Evolutionary conservation across 306 rosid species (phyloP), one percentile per base, ranked within the genome.

Genomic region (Corylus heterophylla): DNA sequence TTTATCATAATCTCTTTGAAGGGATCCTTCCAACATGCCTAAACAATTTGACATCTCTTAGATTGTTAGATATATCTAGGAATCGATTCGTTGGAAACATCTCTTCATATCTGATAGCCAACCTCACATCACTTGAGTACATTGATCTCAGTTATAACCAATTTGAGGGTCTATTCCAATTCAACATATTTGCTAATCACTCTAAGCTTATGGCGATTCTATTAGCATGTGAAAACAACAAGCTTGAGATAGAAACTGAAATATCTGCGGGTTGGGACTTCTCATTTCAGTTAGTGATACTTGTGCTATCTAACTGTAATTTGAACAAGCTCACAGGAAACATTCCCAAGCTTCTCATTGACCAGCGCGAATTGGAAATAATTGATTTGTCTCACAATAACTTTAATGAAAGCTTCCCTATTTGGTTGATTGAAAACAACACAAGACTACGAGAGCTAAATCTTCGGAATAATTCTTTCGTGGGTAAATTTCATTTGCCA

Each of bases 231-330:
- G 48, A 35, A 17, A 45, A 56, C 12, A 76, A 69, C 12, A 76
- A 61, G 8, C 25, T 81, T 10, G 54, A 64, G 54, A 76, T 82
- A 27, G 85, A 81, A 52, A 82, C 75, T 5, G 67, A 77, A 52
- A 8, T 17, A n/a, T 5, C 78, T 2, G 1, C 1, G 1, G 12
- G n/a, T 2, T 72, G 78, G 71, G 3, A 18, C 4, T 63, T 74
- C 25, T 54, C 62, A 12, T 76, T 83, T 50, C 80, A 83, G 7
- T 48, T 82, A 54, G 6, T 56, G 37, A 4, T 37, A 11, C 79
- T 82, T 22, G 25, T 52, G 22, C 25, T 78, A 16, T 25, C 13
- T 3, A 37, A 37, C 11, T 77, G 73, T 20, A 76, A 59, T 56
- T 27, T 72, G 8, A 73, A 72, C n/a, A 37, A 31, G n/a, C 59